Evolutionary conservation across 768 basidiomycete genomes (phyloP).

Genomic region (Russula lepida): DNA sequence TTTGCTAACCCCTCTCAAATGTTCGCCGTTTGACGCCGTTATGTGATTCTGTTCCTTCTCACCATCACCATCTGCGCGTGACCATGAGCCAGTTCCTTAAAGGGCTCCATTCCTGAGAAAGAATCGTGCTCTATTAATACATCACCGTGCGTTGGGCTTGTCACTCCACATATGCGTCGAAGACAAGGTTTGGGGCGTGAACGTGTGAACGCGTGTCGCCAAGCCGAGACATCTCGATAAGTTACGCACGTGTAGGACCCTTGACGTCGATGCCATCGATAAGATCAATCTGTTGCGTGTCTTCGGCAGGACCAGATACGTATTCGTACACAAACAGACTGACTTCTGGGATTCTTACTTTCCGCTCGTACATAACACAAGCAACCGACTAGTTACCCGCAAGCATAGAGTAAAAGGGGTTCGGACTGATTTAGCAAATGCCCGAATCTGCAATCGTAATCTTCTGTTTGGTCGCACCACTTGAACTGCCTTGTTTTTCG

Average conservation of each 20-base stretch:
- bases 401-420: no score
- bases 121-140: background rate
- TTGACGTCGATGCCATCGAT: constrained; percentile 15
- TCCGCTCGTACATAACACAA: constrained; percentile 10
- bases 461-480: constrained; percentile 35
- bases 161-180: background rate
- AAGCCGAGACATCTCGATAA: background rate
- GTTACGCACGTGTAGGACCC: background rate
- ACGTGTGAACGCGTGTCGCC: no score
- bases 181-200: no score
- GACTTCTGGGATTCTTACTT: background rate
- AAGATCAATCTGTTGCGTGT: background rate
- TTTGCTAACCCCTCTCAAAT: no score
- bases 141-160: no score
- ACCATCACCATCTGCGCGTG: background rate
- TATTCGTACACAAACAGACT: constrained; percentile 10
- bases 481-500: constrained; percentile 33
- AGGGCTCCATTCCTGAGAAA: background rate
- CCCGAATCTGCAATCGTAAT: constrained; percentile 54
- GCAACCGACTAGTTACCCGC: background rate
- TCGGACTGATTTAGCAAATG: background rate
- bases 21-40: background rate
- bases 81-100: background rate
- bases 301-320: background rate
- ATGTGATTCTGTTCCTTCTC: background rate